Percentiles rank a stretch among this genome's conserved stretches.
phyloP scores from a whole-genome alignment of 176 grass and related monocot species.

The Juncus inflexus region DNA sequence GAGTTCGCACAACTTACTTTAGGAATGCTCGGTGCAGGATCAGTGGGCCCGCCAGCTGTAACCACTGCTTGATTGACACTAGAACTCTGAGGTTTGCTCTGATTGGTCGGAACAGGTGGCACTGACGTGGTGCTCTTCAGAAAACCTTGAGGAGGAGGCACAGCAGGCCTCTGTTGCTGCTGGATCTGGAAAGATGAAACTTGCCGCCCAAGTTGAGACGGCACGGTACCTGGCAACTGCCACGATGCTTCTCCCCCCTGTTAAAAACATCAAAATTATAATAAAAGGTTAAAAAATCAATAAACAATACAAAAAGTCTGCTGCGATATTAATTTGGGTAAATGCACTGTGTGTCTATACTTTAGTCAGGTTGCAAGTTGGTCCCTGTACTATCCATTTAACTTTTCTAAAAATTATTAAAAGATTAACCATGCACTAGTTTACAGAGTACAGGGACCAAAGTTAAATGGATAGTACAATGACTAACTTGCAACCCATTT shows the following conservation, averaged over 20 bases:
- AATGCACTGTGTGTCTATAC: too few relatives aligned
- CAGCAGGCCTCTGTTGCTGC: slow-evolving; percentile 45
- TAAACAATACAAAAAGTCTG: too few relatives aligned
- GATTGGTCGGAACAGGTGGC: slow-evolving; percentile 31
- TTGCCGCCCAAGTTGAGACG: slow-evolving; percentile 60
- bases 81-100: slow-evolving; percentile 47
- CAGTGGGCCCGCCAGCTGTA: slow-evolving; percentile 37
- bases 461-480: too few relatives aligned
- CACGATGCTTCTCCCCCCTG: slow-evolving; percentile 82
- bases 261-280: neutral
- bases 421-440: too few relatives aligned
- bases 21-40: slow-evolving; percentile 41
- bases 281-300: too few relatives aligned
- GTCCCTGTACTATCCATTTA: too few relatives aligned
- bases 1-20: slow-evolving; percentile 44
- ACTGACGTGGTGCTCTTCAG: slow-evolving; percentile 53
- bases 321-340: too few relatives aligned
- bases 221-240: slow-evolving; percentile 55
- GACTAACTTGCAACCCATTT: too few relatives aligned
- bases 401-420: too few relatives aligned
- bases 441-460: too few relatives aligned
- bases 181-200: slow-evolving; percentile 52
- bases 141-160: slow-evolving; percentile 49
- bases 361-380: too few relatives aligned
- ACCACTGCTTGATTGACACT: slow-evolving; percentile 35